Base-by-base conservation (phyloP, 345 rosid genomes). In the Eucalyptus tenuipes region DNA sequence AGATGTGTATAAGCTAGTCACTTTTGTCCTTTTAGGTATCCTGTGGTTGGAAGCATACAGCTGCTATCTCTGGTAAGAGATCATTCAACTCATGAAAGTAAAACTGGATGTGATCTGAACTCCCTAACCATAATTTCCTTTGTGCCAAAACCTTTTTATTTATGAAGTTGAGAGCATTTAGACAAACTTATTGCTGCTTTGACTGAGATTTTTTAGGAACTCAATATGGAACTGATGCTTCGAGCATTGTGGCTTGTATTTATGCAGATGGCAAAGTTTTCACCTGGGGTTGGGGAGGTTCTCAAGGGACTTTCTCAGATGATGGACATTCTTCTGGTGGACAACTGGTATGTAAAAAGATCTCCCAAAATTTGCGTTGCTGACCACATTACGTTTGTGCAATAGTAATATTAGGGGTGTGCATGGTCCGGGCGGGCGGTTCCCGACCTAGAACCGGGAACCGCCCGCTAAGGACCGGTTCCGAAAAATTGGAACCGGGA, bases 201-300 rank as follows among this genome's bases (percentile, higher is more conserved):
- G 84, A 75, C 84, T 75, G 5, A 20, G 84, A 40, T 75, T 44
- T 75, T 75, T 40, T 40, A 40, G 47, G 47, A 40, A 40, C 47
- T 75, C 29, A 40, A n/a, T 40, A 24, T 40, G 45, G 40, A 75
- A 40, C 47, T 75, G 47, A 75, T 75, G 84, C 47, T 75, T 75
- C 9, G 1, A 40, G 47, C 84, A 40, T 75, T 40, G 29, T 40
- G 84, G 47, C 47, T 75, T 87, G 88, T 24, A 8, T 40, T 57
- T 53, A 49, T 50, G 52, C 93, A 96, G 99, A 92, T 88, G 97
- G 97, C 87, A 96, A 93, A 42, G 91, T 97, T 55, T 95, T 94
- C 91, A 95, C 97, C 52, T 97, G 99, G 99, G 99, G 98, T 49
- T 97, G 97, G 99, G 99, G 98, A 91, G 99, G 99, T 87, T 94